phyloP scores from a whole-genome alignment of 257 asterid genomes.

The Solanum commersonii region DNA sequence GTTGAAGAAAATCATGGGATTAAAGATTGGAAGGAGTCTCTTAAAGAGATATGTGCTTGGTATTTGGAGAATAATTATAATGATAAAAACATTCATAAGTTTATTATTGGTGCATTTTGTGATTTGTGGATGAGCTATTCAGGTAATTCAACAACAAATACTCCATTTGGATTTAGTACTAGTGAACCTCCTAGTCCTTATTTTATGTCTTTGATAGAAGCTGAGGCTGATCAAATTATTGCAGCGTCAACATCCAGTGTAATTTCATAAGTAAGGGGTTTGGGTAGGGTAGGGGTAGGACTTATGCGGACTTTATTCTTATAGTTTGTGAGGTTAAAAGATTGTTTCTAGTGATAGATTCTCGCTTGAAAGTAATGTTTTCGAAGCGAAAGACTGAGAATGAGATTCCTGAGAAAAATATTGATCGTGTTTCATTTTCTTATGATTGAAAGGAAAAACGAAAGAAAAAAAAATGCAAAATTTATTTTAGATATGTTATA shows the following conservation, averaged over 20 bases:
- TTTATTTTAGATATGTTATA: not conserved
- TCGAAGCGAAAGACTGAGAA: not conserved
- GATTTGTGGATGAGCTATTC: slow-evolving; percentile 29
- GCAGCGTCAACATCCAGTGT: not conserved
- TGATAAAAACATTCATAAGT: slow-evolving; percentile 27
- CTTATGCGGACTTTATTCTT: not conserved
- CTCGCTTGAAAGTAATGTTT: not conserved
- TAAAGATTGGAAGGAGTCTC: slow-evolving; percentile 27
- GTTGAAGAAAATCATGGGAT: slow-evolving; percentile 29
- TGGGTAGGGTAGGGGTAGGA: not conserved
- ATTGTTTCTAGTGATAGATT: not conserved
- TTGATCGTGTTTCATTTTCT: not conserved
- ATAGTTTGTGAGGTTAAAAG: not conserved
- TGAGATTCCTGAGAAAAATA: too few species aligned
- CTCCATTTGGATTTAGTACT: slow-evolving; percentile 29
- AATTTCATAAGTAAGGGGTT: not conserved
- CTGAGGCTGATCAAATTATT: not conserved
- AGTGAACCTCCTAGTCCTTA: slow-evolving; percentile 20
- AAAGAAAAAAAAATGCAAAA: not conserved
- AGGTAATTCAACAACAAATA: slow-evolving; percentile 4
- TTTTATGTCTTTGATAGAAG: slow-evolving; percentile 14
- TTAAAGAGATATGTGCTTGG: slow-evolving; percentile 35
- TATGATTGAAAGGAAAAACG: not conserved
- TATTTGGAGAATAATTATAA: slow-evolving; percentile 28
- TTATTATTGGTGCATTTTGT: slow-evolving; percentile 44